These are phyloP conservation scores for Penicillium flavigenum DNA, from an alignment of 495 filamentous ascomycete genomes.

Conservation along the genomic window DNA sequence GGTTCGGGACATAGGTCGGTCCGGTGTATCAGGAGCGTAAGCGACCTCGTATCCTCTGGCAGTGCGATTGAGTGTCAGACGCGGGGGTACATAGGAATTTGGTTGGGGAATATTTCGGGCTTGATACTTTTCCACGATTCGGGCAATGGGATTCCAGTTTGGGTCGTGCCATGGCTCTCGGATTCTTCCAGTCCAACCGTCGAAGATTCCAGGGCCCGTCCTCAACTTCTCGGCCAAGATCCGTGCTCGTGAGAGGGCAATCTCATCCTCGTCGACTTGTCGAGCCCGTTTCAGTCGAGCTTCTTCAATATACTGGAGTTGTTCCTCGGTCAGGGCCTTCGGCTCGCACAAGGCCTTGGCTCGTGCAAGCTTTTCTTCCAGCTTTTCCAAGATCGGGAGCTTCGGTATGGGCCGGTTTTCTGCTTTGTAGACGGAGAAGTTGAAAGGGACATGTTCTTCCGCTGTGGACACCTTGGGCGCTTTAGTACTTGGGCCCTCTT, in stretches of 20 bases:
- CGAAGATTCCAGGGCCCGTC: conserved; percentile 38
- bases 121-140: conserved; percentile 6
- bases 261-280: conserved; percentile 45
- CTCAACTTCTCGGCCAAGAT: conserved; percentile 44
- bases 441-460: conserved; percentile 15
- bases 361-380: conserved; percentile 11
- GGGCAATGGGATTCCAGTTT: conserved; percentile 7
- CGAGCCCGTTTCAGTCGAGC: conserved; percentile 14
- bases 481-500: conserved; percentile 23
- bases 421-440: conserved; percentile 36
- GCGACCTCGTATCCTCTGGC: conserved; percentile 35
- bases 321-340: conserved; percentile 23
- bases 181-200: conserved; percentile 13
- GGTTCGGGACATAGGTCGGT: conserved; percentile 42
- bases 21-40: conserved; percentile 40
- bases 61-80: neutral
- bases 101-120: neutral
- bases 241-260: conserved; percentile 43
- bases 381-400: conserved; percentile 39
- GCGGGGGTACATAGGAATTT: neutral
- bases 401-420: conserved; percentile 39
- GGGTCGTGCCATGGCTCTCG: conserved; percentile 20
- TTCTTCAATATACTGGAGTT: conserved; percentile 22
- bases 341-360: conserved; percentile 30
- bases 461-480: conserved; percentile 24